Conservation (phyloP, 2,329 filamentous ascomycete species). For the Claviceps sp. region DNA sequence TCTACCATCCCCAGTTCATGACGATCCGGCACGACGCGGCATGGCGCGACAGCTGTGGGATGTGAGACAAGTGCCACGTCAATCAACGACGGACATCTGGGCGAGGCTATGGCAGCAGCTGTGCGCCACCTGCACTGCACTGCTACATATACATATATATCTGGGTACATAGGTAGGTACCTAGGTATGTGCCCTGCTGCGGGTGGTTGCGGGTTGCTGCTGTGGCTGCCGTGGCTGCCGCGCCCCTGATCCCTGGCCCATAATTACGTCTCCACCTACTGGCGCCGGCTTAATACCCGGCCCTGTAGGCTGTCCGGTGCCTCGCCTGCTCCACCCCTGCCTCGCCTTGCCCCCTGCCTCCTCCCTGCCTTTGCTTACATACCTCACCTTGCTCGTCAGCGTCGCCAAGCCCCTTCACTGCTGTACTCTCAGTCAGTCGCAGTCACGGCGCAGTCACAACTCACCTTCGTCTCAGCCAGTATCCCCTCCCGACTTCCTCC, state of each 20-base stretch:
- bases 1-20: too few relatives aligned
- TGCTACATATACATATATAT: too few relatives aligned
- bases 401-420: not conserved
- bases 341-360: too few relatives aligned
- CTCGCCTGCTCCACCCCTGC: not conserved
- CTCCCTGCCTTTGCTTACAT: not conserved
- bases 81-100: too few relatives aligned
- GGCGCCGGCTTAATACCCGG: not conserved
- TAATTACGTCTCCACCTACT: not conserved
- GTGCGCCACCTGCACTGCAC: not conserved
- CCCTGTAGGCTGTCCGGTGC: not conserved
- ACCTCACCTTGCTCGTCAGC: not conserved
- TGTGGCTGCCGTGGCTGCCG: not conserved
- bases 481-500: slow-evolving; percentile 14
- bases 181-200: too few relatives aligned
- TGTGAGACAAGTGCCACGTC: too few relatives aligned
- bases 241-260: not conserved
- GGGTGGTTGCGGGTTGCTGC: not conserved
- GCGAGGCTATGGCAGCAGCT: too few relatives aligned
- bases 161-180: too few relatives aligned
- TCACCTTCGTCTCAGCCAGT: slow-evolving; percentile 23
- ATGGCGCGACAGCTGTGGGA: too few relatives aligned
- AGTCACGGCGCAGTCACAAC: slow-evolving; percentile 15
- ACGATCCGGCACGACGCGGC: too few relatives aligned
- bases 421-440: slow-evolving; percentile 7